Evolutionary conservation across 139 green algal genomes (phyloP), one percentile per base, ranked within the genome.

Genomic region (Bryopsis sp.): DNA sequence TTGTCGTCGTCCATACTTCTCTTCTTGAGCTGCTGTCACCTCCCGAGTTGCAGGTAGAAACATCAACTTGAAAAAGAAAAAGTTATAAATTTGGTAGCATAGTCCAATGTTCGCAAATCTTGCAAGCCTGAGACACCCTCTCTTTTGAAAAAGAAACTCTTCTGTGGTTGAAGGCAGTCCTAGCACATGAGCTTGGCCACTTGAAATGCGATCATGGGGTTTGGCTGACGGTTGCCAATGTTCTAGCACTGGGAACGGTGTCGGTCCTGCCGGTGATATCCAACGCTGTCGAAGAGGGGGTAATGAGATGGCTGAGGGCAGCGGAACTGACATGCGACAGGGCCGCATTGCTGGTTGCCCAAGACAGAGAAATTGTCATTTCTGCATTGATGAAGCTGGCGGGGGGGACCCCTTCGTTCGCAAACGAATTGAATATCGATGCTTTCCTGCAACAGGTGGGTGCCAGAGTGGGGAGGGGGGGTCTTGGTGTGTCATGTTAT

Each of bases 321-420:
- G 93, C 92, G 28, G 93, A 98, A 85, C 86, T 97, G 28, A 97
- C 90, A 1, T 98, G 93, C 76, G 93, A 98, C 70, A 74, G 93
- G 0, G 89, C 92, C 2, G 92, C 93, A 24, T 81, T 98, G 68
- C 77, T 98, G 48, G 92, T 97, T 26, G 84, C 86, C 4, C 86
- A 91, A 64, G 84, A 85, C 36, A 69, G 72, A 5, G 3, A 19
- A 31, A 64, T 79, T 38, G 86, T 96, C 2, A 75, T 95, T 2
- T 86, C 74, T 3, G 79, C 86, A 15, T 85, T 97, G 1, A 97
- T 98, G 92, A 97, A 97, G 79, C 85, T 97, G 50, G 91, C 91
- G 7, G 93, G 93, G 0, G 93, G 90, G 2, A 89, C 79, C 0
- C 81, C 86, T 24, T 82, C 74, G 2, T 81, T 97, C 15, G 82